Evolutionary conservation across 805 yeast species (phyloP).

Genomic region (Yamadazyma olivae): DNA sequence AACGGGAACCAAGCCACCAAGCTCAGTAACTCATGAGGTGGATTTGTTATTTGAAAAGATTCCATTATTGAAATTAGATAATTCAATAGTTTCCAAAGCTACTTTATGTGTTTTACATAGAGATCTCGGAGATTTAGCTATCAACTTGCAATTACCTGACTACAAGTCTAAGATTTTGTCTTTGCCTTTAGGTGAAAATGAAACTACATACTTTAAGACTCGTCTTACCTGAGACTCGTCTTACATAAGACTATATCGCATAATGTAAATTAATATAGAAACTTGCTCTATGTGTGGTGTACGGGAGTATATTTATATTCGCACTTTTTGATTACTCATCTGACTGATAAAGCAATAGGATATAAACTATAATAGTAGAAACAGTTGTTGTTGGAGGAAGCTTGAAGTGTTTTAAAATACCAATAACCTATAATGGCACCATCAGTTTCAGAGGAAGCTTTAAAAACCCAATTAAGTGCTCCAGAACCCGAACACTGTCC

Average conservation of each 20-base stretch:
- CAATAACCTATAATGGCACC: conserved; percentile 23
- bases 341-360: too few relatives aligned
- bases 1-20: not conserved
- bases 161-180: conserved; percentile 18
- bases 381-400: too few relatives aligned
- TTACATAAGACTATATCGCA: too few relatives aligned
- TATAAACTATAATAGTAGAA: too few relatives aligned
- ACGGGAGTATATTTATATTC: not conserved
- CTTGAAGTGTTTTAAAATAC: too few relatives aligned
- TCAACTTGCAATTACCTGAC: conserved; percentile 16
- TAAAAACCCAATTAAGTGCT: conserved; percentile 11
- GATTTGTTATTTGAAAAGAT: conserved; percentile 44
- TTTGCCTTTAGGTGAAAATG: conserved; percentile 47
- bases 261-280: not conserved
- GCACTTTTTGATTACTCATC: not conserved
- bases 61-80: conserved; percentile 31
- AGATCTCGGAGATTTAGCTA: conserved; percentile 40
- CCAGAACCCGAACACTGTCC: conserved; percentile 90
- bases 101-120: conserved; percentile 55
- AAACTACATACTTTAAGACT: conserved; percentile 29
- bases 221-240: too few relatives aligned
- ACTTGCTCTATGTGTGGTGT: too few relatives aligned
- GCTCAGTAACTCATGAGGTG: conserved; percentile 14
- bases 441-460: conserved; percentile 14
- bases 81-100: conserved; percentile 36